A percentile compares a stretch with the other conserved stretches of the same genome.
phyloP scores from a whole-genome alignment of 2,329 filamentous ascomycete genomes.

The Aureobasidium sp. region DNA sequence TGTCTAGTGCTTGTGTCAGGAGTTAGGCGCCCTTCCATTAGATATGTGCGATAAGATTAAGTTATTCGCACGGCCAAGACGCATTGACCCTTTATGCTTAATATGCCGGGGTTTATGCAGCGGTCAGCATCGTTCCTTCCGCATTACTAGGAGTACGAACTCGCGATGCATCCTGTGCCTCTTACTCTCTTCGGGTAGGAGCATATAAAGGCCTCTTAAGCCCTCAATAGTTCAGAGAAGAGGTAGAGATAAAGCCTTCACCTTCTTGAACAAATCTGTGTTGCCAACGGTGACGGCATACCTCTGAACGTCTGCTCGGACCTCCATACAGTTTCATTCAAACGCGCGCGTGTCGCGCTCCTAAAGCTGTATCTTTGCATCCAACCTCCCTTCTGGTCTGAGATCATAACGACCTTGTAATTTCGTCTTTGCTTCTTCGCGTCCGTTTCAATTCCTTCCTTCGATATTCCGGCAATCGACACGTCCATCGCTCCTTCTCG shows the following conservation, averaged over 20 bases:
- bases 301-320: neutral
- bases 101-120: neutral
- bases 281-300: conserved; percentile 7
- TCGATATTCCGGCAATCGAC: neutral
- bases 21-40: neutral
- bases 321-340: neutral
- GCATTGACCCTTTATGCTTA: neutral
- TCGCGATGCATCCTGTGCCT: neutral
- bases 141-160: neutral
- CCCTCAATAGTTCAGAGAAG: neutral
- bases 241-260: neutral
- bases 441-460: neutral
- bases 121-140: neutral
- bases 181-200: neutral
- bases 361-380: conserved; percentile 1
- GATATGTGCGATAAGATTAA: conserved; percentile 1
- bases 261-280: neutral
- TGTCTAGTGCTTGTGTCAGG: neutral
- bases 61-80: neutral
- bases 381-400: conserved; percentile 6
- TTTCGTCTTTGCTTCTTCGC: conserved; percentile 8
- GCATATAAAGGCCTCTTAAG: neutral
- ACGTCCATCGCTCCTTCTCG: neutral
- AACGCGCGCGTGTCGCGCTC: neutral
- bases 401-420: conserved; percentile 9